phyloP scores from a whole-genome alignment of 2,329 filamentous ascomycete species.

The Rasamsonia emersonii region DNA sequence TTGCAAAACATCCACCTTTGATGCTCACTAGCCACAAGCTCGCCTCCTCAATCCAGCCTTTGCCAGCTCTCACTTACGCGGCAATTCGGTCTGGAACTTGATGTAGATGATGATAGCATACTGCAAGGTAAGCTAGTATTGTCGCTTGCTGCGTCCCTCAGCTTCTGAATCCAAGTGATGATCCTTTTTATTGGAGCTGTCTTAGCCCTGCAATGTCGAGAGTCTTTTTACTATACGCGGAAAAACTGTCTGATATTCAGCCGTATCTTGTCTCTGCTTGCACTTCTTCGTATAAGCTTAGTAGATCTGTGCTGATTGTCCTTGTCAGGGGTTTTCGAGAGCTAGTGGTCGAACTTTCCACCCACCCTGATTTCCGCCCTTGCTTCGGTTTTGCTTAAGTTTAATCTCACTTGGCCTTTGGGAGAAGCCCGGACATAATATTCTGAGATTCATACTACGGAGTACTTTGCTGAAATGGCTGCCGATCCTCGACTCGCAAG shows the following conservation, averaged over 20 bases:
- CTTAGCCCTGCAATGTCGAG: slow-evolving; percentile 56
- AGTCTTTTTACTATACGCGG: slow-evolving; percentile 48
- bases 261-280: slow-evolving; percentile 5
- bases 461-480: slow-evolving; percentile 36
- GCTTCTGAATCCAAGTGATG: slow-evolving; percentile 44
- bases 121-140: slow-evolving; percentile 8
- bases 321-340: slow-evolving; percentile 21
- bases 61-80: slow-evolving; percentile 3
- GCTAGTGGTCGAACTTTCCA: slow-evolving; percentile 25
- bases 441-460: slow-evolving; percentile 2
- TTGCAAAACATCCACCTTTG: slow-evolving; percentile 3
- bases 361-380: slow-evolving; percentile 23
- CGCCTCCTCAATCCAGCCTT: not conserved
- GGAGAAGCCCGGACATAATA: not conserved
- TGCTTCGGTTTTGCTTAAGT: slow-evolving; percentile 7
- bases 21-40: slow-evolving; percentile 1
- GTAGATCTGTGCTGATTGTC: slow-evolving; percentile 15
- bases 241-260: slow-evolving; percentile 12
- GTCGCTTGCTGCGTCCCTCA: not conserved
- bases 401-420: too few species aligned
- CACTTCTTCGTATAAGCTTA: not conserved
- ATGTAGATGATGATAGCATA: slow-evolving; percentile 9
- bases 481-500: slow-evolving; percentile 45
- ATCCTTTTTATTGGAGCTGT: slow-evolving; percentile 69
- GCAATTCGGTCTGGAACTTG: slow-evolving; percentile 7